Evolutionary conservation across 192 early-diverging fungal genomes (phyloP).

Genomic region (Coemansia javaensis): DNA sequence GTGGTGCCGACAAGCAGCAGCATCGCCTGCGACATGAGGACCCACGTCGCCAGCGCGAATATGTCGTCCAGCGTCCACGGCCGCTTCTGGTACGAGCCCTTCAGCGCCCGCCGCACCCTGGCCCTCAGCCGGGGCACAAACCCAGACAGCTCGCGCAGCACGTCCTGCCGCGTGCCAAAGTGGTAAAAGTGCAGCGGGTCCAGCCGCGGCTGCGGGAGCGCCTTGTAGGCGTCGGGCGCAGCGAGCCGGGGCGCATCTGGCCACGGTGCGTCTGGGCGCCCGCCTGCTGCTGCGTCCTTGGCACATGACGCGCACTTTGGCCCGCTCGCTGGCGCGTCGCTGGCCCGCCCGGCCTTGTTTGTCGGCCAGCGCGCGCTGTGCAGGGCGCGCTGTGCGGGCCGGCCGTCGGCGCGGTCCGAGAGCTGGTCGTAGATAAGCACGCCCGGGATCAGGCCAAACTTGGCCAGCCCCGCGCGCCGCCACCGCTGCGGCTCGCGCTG

Average conservation of each 20-base stretch:
- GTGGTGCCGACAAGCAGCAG: constrained; percentile 86
- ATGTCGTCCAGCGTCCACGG: constrained; percentile 84
- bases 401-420: background rate
- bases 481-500: too few species aligned
- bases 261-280: too few species aligned
- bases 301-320: too few species aligned
- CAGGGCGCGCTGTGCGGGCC: too few species aligned
- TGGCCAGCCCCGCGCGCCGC: too few species aligned
- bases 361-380: too few species aligned
- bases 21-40: constrained; percentile 79
- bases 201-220: constrained; percentile 27
- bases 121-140: constrained; percentile 61
- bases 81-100: constrained; percentile 58
- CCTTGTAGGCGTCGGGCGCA: constrained; percentile 17
- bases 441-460: too few species aligned
- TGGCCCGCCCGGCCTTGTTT: too few species aligned
- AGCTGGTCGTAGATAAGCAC: background rate
- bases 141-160: constrained; percentile 55
- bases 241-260: constrained; percentile 11
- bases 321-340: too few species aligned
- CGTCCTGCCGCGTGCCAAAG: constrained; percentile 26
- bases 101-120: constrained; percentile 57
- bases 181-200: constrained; percentile 39
- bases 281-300: too few species aligned
- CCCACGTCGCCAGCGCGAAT: constrained; percentile 83